Conservation (phyloP, 192 early-diverging fungal genomes). For the Ambispora gerdemannii region DNA sequence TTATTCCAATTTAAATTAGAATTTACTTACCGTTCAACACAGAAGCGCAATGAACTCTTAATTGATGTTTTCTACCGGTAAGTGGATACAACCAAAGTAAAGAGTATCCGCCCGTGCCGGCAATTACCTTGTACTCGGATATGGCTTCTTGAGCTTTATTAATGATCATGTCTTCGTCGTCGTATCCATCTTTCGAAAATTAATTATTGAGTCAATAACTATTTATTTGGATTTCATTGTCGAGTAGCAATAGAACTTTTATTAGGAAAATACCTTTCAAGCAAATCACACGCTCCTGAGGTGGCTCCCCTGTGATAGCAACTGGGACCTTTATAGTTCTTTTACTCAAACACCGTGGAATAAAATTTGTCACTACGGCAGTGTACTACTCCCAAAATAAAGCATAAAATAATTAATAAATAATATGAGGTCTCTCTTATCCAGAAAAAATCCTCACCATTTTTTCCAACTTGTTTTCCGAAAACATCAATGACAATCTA, state of each 20-base stretch:
- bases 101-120: not conserved
- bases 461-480: not conserved
- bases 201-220: not conserved
- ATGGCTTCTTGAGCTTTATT: not conserved
- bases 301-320: not conserved
- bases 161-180: not conserved
- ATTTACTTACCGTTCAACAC: conserved; percentile 1
- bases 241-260: not conserved
- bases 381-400: not conserved
- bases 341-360: not conserved
- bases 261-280: not conserved
- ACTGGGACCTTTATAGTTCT: not conserved
- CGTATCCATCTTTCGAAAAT: not conserved
- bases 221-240: not conserved
- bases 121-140: not conserved
- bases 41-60: not conserved
- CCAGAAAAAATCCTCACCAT: not conserved
- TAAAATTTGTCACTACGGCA: conserved; percentile 1
- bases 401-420: too few relatives aligned
- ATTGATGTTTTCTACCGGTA: conserved; percentile 7
- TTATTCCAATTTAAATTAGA: not conserved
- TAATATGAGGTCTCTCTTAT: too few relatives aligned
- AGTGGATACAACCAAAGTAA: conserved; percentile 5
- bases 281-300: not conserved
- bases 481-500: conserved; percentile 3